phyloP scores from a whole-genome alignment of 306 rosid species.

The Pterocarpus macrocarpus region DNA sequence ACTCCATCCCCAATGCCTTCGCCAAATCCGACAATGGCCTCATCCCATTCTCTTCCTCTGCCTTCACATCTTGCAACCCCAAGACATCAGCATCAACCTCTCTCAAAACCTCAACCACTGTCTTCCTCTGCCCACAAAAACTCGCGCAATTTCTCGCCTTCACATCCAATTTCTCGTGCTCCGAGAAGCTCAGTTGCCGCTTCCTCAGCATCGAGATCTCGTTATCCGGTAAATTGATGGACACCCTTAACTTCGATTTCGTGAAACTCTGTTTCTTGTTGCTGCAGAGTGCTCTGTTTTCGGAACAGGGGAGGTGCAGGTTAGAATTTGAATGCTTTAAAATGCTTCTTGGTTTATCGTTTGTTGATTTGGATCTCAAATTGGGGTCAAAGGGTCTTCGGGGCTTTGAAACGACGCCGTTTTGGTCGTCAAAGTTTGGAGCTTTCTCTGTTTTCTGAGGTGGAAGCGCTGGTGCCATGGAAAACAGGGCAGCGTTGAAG shows the following conservation, averaged over 20 bases:
- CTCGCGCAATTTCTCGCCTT: conserved; percentile 6
- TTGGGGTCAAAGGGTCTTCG: conserved; percentile 29
- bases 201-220: conserved; percentile 78
- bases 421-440: conserved; percentile 44
- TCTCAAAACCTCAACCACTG: conserved; percentile 77
- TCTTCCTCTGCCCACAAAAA: conserved; percentile 53
- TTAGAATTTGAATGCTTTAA: conserved; percentile 71
- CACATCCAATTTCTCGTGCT: conserved; percentile 54
- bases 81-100: conserved; percentile 86
- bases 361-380: conserved; percentile 52
- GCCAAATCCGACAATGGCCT: conserved; percentile 95
- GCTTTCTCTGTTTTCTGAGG: conserved; percentile 50
- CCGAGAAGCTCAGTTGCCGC: conserved; percentile 73
- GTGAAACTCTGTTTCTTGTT: conserved; percentile 49
- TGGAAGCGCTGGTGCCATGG: conserved; percentile 91
- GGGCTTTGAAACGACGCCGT: conserved; percentile 31
- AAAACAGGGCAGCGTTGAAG: conserved; percentile 93
- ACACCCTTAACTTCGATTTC: conserved; percentile 77
- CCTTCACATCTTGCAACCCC: conserved; percentile 96
- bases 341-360: conserved; percentile 75
- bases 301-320: conserved; percentile 41
- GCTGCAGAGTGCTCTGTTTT: conserved; percentile 34
- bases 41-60: conserved; percentile 95
- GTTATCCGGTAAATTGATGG: conserved; percentile 90
- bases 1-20: conserved; percentile 75